Base-by-base conservation (phyloP, 2,329 filamentous ascomycete species). In the Cladophialophora carrionii region DNA sequence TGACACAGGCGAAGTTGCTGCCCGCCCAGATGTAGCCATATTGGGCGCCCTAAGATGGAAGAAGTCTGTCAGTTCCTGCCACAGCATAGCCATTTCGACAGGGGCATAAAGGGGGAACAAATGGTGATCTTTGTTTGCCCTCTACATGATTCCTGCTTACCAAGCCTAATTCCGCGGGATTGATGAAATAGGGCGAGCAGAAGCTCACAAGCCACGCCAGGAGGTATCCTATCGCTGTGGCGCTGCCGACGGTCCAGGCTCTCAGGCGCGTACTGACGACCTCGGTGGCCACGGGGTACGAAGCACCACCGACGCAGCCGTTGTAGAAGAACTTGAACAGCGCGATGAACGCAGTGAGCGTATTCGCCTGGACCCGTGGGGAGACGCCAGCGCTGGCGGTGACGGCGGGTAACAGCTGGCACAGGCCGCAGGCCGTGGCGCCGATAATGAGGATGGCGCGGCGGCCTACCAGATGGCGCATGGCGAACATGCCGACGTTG, bases 361-460 rank as follows among this genome's bases (percentile, higher is more conserved):
- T 71, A 8, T 73, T 74, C 0, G 74, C 49, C 58, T 72, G 68
- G 1, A 67, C 63, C 10, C 69, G 61, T 0, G 71, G 48, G 43
- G 49, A 57, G 0, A 65, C 64, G n/a, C 61, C 65, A 0, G 71
- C 71, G 0, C 74, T 76, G 0, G 71, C 73, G 0, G 75, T 74
- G 17, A 82, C 76, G 0, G 80, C 82, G 62, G 80, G 77, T 6
- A 76, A 78, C 20, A 84, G 72, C 73, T 83, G 79, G 32, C 78
- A 81, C 8, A 78, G 62, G 1, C 79, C 80, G 62, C 82, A 82
- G 3, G 74, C 71, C 1, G 78, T 63, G 0, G 80, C 78, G 3
- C 82, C 82, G 2, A 79, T 74, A 61, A 83, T 83, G 55, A 84
- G 76, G 34, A 84, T 78, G 1, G 75, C 75, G 6, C 82, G 77